Base-by-base conservation (phyloP, 768 basidiomycete genomes). In the Boletus speciosus region DNA sequence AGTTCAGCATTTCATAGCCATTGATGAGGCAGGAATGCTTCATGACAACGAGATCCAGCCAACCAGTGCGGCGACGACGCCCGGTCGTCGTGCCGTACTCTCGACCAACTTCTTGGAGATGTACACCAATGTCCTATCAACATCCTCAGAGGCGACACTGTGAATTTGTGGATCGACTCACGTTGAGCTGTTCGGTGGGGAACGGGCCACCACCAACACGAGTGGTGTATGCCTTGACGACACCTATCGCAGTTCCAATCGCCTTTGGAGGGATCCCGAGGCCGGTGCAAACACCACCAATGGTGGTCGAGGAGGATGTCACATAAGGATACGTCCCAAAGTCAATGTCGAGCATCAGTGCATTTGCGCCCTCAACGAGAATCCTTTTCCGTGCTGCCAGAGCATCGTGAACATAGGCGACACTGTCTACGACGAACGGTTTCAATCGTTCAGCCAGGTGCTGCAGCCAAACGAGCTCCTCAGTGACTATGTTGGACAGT, bases 181-280 rank as follows among this genome's bases (percentile, higher is more conserved):
- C 89, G 71, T 94, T 88, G 52, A 97, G 80, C 69, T 93, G 91
- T 71, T 99, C 97, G 1, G 91, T 93, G 8, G 97, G 94, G 80
- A 99, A 98, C 4, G 97, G 97, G 0, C 97, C 97, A 37, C 93
- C 92, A n/a, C 97, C 97, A 23, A 99, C 97, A 27, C 97, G 83
- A 1, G 97, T 98, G 16, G 97, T 98, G 71, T 99, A 99, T 0
- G 97, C 97, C 72, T 98, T 99, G 67, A 98, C 78, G 55, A 99
- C 97, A 43, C 97, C 97, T 61, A 95, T 88, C 25, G 86, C 78
- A 45, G 84, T 82, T n/a, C 89, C 90, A 58, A 99, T 85, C 60
- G 81, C 73, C 73, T 86, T 86, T 6, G 97, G 94, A 3, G 97
- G 96, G 46, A 99, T 87, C 48, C 94, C 97, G n/a, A 99, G 83